These are phyloP conservation scores for Alternaria sp. DNA, from an alignment of 2,329 filamentous ascomycete species.

Conservation along the genomic window DNA sequence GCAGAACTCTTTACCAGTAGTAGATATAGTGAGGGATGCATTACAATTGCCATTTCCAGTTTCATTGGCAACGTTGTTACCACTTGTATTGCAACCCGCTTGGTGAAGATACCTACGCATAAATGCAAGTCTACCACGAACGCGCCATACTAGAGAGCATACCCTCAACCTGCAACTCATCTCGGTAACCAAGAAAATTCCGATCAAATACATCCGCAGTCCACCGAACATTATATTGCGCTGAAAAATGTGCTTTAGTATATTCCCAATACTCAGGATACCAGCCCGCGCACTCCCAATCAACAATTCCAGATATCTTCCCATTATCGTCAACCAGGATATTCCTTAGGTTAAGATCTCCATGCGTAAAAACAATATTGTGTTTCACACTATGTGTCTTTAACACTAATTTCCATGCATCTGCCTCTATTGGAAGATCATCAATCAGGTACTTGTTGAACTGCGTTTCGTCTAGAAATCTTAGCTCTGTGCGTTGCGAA, in stretches of 20 bases:
- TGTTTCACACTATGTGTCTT: conserved; percentile 27
- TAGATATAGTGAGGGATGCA: too few species aligned
- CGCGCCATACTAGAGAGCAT: conserved; percentile 25
- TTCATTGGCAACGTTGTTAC: too few species aligned
- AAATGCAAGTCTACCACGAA: conserved; percentile 17
- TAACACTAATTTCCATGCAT: conserved; percentile 15
- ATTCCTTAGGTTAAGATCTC: conserved; percentile 33
- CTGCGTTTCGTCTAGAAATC: conserved; percentile 19
- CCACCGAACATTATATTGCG: conserved; percentile 25
- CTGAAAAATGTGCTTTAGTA: conserved; percentile 27
- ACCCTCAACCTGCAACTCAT: conserved; percentile 28
- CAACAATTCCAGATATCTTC: conserved; percentile 33
- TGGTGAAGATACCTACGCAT: too few species aligned
- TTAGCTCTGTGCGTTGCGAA: conserved; percentile 21
- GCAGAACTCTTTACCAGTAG: too few species aligned
- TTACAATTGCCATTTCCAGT: too few species aligned
- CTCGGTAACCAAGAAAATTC: conserved; percentile 24
- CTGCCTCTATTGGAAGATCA: conserved; percentile 25
- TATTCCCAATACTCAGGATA: conserved; percentile 39
- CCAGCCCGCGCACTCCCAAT: conserved; percentile 38
- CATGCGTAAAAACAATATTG: conserved; percentile 33
- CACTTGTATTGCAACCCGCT: too few species aligned
- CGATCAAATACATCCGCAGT: conserved; percentile 32
- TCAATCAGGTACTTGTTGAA: conserved; percentile 24
- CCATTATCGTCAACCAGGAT: conserved; percentile 30